phyloP scores from a whole-genome alignment of 148 eudicot genomes.

The Simmondsia chinensis region DNA sequence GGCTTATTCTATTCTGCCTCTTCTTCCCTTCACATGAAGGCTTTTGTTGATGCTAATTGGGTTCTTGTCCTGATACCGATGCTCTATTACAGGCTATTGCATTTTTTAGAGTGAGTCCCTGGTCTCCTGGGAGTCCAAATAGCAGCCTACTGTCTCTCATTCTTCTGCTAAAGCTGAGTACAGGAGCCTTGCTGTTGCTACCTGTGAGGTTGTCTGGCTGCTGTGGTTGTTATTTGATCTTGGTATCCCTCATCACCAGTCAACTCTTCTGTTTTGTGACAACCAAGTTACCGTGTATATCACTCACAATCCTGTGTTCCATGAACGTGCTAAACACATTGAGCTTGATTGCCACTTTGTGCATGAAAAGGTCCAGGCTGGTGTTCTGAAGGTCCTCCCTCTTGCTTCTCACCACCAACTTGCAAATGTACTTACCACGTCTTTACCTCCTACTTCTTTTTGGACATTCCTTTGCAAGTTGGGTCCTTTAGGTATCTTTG shows the following conservation, averaged over 20 bases:
- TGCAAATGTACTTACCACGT: too few species aligned
- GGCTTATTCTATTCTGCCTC: background rate
- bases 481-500: too few species aligned
- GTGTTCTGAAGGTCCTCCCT: too few species aligned
- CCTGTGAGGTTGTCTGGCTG: background rate
- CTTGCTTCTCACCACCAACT: too few species aligned
- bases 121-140: background rate
- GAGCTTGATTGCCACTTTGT: background rate
- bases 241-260: background rate
- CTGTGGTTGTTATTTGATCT: background rate
- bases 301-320: background rate
- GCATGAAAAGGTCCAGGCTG: too few species aligned
- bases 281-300: background rate
- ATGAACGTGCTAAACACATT: background rate
- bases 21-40: background rate
- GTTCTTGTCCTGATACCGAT: background rate
- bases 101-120: background rate
- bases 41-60: background rate
- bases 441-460: too few species aligned
- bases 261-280: background rate
- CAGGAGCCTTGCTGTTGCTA: background rate
- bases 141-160: background rate
- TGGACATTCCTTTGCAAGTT: too few species aligned
- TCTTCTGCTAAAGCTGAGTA: constrained; percentile 1
- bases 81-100: background rate